These are phyloP conservation scores for Citrullus mucosospermus DNA, from an alignment of 306 rosid genomes.

Conservation along the genomic window DNA sequence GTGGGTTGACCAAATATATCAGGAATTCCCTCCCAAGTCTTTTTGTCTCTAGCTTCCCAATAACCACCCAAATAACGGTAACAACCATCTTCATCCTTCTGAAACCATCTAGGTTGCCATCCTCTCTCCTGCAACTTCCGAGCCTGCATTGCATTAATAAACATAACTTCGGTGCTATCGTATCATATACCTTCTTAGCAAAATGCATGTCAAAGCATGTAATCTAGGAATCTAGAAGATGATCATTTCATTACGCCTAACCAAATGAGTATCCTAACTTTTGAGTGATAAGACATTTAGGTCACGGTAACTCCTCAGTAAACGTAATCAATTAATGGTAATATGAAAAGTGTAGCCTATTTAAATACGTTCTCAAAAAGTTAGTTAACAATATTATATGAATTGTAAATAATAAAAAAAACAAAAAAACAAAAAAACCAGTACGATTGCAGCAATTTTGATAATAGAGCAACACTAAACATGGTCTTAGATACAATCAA, in stretches of 20 bases:
- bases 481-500: not conserved
- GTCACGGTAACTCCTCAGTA: no score
- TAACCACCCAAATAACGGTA: slow-evolving; percentile 74
- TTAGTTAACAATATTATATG: no score
- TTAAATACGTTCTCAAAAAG: no score
- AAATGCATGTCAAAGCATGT: not conserved
- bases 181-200: not conserved
- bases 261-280: not conserved
- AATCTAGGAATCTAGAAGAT: not conserved
- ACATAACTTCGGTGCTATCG: not conserved
- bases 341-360: no score
- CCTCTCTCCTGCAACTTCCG: slow-evolving; percentile 96
- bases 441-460: no score
- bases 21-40: slow-evolving; percentile 67
- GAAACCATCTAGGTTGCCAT: slow-evolving; percentile 97
- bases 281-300: not conserved
- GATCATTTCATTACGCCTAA: not conserved
- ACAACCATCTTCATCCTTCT: slow-evolving; percentile 75
- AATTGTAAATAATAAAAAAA: no score
- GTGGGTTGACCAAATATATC: slow-evolving; percentile 69
- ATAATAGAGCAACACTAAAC: no score
- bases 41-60: slow-evolving; percentile 80
- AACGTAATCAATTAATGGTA: no score
- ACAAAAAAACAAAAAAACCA: no score
- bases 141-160: slow-evolving; percentile 41